Percentiles rank a stretch among this genome's conserved stretches.
Evolutionary conservation across 1,139 yeast genomes (phyloP).

Genomic region (Suhomyces guaymorum): DNA sequence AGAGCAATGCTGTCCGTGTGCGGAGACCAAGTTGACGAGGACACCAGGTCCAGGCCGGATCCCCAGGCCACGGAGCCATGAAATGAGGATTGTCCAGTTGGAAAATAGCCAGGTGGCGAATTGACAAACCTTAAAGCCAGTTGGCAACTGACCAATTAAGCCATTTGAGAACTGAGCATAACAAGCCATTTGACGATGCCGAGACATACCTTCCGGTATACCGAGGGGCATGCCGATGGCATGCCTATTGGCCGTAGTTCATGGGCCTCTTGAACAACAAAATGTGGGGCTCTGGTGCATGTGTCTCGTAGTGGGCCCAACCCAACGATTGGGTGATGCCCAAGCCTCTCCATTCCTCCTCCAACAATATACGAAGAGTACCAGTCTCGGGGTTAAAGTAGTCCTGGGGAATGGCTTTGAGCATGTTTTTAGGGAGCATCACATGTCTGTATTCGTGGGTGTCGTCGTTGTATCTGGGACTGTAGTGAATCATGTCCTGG

Average conservation of each 20-base stretch:
- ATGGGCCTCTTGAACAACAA: conserved; percentile 77
- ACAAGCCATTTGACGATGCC: too few species aligned
- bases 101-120: too few species aligned
- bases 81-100: too few species aligned
- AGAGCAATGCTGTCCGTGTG: not conserved
- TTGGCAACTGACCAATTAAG: too few species aligned
- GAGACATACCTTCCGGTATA: too few species aligned
- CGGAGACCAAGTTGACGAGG: not conserved
- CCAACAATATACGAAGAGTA: conserved; percentile 82
- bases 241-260: conserved; percentile 30
- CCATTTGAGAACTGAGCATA: too few species aligned
- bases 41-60: not conserved
- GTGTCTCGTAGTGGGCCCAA: conserved; percentile 98
- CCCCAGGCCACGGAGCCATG: too few species aligned
- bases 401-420: conserved; percentile 93
- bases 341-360: conserved; percentile 98
- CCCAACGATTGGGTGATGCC: conserved; percentile 98
- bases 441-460: conserved; percentile 88
- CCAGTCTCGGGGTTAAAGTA: conserved; percentile 95
- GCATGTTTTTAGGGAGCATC: conserved; percentile 93
- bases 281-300: conserved; percentile 98
- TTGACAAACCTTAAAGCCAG: too few species aligned
- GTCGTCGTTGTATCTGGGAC: conserved; percentile 90
- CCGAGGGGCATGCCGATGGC: too few species aligned
- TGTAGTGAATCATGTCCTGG: conserved; percentile 92